A percentile compares a stretch with the other conserved stretches of the same genome.
Conservation (phyloP, 2,329 filamentous ascomycete species). For the Xylaria sp. region DNA sequence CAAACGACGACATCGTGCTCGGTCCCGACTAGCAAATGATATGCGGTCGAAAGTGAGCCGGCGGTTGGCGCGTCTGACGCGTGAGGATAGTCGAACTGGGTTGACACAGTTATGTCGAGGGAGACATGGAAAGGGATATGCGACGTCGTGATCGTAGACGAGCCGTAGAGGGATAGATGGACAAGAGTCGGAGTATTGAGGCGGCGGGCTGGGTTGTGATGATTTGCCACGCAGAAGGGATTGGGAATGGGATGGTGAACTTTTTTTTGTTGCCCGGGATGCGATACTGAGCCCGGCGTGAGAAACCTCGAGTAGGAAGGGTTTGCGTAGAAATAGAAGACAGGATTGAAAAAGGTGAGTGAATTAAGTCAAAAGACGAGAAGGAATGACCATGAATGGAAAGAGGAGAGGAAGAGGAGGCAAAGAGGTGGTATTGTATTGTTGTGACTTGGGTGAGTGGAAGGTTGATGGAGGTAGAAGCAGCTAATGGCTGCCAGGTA, state of each 20-base stretch:
- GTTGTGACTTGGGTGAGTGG: not conserved
- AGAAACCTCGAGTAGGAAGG: not conserved
- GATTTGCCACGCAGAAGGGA: slow-evolving; percentile 20
- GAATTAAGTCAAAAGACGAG: slow-evolving; percentile 17
- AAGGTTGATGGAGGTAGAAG: slow-evolving; percentile 9
- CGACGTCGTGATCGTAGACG: slow-evolving; percentile 23
- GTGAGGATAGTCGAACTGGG: slow-evolving; percentile 40
- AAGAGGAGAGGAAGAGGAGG: slow-evolving; percentile 1
- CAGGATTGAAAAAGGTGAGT: slow-evolving; percentile 6
- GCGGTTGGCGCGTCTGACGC: slow-evolving; percentile 49
- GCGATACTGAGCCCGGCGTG: slow-evolving; percentile 19
- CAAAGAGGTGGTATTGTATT: not conserved
- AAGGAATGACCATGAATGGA: slow-evolving; percentile 20
- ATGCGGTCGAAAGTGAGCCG: slow-evolving; percentile 36
- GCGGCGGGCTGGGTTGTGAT: slow-evolving; percentile 8
- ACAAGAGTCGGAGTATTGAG: slow-evolving; percentile 2
- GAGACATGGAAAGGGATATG: slow-evolving; percentile 45
- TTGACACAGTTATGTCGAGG: slow-evolving; percentile 40
- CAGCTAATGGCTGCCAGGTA: slow-evolving; percentile 10
- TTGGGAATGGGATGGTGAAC: slow-evolving; percentile 12
- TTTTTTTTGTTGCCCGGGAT: slow-evolving; percentile 27
- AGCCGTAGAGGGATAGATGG: slow-evolving; percentile 25
- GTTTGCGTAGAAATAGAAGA: slow-evolving; percentile 18
- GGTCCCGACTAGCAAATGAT: slow-evolving; percentile 32
- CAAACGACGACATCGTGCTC: slow-evolving; percentile 67